Evolutionary conservation across 2,329 filamentous ascomycete species (phyloP).

Genomic region (Davidsoniella virescens): DNA sequence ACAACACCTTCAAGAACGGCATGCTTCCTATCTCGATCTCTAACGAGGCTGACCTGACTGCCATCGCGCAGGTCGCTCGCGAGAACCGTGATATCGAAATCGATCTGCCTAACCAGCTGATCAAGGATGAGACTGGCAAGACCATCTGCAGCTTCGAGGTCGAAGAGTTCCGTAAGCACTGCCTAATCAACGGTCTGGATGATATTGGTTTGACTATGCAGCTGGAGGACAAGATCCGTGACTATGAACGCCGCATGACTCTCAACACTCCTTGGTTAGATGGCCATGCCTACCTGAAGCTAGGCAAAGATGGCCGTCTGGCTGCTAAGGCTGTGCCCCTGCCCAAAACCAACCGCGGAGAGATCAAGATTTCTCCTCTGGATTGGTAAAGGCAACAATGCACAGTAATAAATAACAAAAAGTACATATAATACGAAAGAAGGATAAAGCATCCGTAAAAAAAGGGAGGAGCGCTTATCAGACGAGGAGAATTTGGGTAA

Average conservation of each 20-base stretch:
- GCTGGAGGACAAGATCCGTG: conserved; percentile 72
- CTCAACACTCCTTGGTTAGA: conserved; percentile 80
- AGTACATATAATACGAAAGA: no score
- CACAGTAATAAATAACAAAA: no score
- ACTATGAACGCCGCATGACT: conserved; percentile 65
- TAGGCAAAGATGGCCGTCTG: conserved; percentile 37
- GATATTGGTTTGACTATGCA: conserved; percentile 93
- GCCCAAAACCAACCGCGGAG: conserved; percentile 76
- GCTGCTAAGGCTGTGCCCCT: conserved; percentile 49
- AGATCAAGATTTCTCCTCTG: conserved; percentile 68
- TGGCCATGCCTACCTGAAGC: conserved; percentile 63
- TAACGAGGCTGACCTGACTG: conserved; percentile 48
- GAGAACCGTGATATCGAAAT: conserved; percentile 76
- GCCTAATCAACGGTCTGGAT: conserved; percentile 80
- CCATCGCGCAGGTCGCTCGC: conserved; percentile 59
- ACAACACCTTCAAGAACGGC: conserved; percentile 99
- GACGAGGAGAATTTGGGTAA: no score
- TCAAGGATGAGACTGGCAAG: conserved; percentile 60
- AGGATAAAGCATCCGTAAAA: no score
- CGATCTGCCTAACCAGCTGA: conserved; percentile 69
- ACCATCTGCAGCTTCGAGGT: conserved; percentile 69
- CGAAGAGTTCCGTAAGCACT: conserved; percentile 89
- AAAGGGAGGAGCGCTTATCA: no score
- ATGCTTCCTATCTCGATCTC: conserved; percentile 77
- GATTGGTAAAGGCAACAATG: conserved; percentile 50